These are phyloP conservation scores for Debaryomyces sp. DNA, from an alignment of 1,139 yeast genomes.

Conservation along the genomic window DNA sequence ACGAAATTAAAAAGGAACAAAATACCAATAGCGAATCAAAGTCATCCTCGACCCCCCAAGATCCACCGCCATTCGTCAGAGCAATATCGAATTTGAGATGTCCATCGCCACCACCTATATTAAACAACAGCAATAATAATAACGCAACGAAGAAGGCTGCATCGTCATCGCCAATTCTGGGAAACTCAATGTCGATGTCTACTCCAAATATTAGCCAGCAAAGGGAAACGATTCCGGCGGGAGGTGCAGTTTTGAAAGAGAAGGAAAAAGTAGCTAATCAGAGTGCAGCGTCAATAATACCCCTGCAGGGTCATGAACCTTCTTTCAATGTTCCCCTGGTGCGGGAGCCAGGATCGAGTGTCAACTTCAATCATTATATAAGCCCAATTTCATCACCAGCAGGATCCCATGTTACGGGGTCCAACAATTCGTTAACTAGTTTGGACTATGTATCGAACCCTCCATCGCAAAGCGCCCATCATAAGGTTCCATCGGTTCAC, in stretches of 20 bases:
- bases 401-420: conserved; percentile 9
- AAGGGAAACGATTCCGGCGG: conserved; percentile 51
- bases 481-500: conserved; percentile 65
- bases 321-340: neutral
- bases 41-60: conserved; percentile 15
- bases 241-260: conserved; percentile 50
- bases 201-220: conserved; percentile 5
- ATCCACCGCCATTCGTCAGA: conserved; percentile 44
- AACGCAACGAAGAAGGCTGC: conserved; percentile 14
- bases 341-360: conserved; percentile 1
- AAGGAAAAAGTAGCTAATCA: conserved; percentile 22
- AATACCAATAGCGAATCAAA: conserved; percentile 8
- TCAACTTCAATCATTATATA: conserved; percentile 3
- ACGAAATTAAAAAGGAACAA: neutral
- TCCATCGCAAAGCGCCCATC: conserved; percentile 43
- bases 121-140: conserved; percentile 32
- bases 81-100: conserved; percentile 62
- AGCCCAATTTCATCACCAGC: conserved; percentile 10
- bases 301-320: neutral
- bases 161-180: conserved; percentile 12
- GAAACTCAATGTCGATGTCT: neutral
- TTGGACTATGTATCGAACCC: conserved; percentile 34
- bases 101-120: conserved; percentile 72
- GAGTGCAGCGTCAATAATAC: neutral
- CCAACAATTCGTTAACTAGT: conserved; percentile 23